Evolutionary conservation across 306 rosid species (phyloP), one percentile per base, ranked within the genome.

Genomic region (Quillaja saponaria): DNA sequence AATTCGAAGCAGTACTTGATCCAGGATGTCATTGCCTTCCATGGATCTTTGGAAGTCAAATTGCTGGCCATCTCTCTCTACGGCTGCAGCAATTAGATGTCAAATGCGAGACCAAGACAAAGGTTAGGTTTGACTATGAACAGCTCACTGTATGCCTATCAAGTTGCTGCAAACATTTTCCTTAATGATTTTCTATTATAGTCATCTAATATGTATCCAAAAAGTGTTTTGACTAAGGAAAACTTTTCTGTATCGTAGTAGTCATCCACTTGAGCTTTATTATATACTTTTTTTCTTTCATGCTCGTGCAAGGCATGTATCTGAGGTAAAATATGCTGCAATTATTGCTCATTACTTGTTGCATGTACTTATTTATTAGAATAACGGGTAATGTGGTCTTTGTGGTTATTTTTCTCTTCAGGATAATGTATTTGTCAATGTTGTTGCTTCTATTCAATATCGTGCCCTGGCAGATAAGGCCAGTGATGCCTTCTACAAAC

Each of bases 21-120:
- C 97, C 97, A 6, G 97, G 97, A 66, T 91, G 90, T 71, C 96
- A 91, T 81, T 91, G 88, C 64, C 39, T 91, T 80, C 97, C 97
- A 53, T 88, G 91, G 96, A 61, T 76, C 71, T 77, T 88, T 42
- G 97, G 97, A 62, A 60, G 64, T 50, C 82, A 67, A 66, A 6
- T 88, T 50, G 73, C 81, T 34, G 97, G 97, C 20, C 85, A 82
- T 70, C 96, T 91, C 63, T 78, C 97, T 78, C 91, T 91, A 45
- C 80, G 97, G 55, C 58, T 91, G 71, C 96, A 86, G 81, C 97
- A 91, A 61, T 63, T 91, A 86, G 97, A 91, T 39, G 78, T 91
- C 42, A 69, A 72, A 2, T 91, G 97, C 51, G 97, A 91, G 79
- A 91, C 97, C 73, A 91, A 91, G 84, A 88, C 97, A 37, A 91